phyloP scores from a whole-genome alignment of 2,329 filamentous ascomycete species.

The Aspergillus tamarii region DNA sequence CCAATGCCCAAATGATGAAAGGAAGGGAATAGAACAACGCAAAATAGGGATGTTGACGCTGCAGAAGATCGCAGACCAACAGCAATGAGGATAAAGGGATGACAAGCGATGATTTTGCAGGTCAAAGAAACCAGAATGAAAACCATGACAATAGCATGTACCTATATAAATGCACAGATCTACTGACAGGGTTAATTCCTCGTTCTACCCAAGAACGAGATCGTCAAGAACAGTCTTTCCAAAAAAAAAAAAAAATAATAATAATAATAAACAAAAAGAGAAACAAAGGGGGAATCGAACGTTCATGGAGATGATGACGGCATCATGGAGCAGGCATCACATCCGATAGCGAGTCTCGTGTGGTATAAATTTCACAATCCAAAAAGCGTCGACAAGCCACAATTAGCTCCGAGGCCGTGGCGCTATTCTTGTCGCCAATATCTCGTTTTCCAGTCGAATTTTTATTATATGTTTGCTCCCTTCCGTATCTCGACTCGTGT shows the following conservation, averaged over 20 bases:
- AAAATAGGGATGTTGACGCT: not conserved
- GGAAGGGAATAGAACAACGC: slow-evolving; percentile 5
- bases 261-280: slow-evolving; percentile 22
- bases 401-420: slow-evolving; percentile 24
- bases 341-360: slow-evolving; percentile 32
- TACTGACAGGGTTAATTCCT: slow-evolving; percentile 37
- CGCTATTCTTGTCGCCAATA: slow-evolving; percentile 23
- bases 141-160: slow-evolving; percentile 25
- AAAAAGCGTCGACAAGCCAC: slow-evolving; percentile 25
- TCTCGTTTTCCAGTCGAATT: slow-evolving; percentile 21
- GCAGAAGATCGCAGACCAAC: not conserved
- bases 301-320: slow-evolving; percentile 43
- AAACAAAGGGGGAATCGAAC: slow-evolving; percentile 47
- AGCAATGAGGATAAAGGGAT: not conserved
- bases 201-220: slow-evolving; percentile 27
- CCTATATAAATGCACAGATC: slow-evolving; percentile 26
- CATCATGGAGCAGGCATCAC: slow-evolving; percentile 36
- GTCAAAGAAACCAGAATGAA: slow-evolving; percentile 9
- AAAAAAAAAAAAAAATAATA: slow-evolving; percentile 12
- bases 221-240: slow-evolving; percentile 34
- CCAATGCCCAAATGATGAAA: slow-evolving; percentile 7
- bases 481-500: slow-evolving; percentile 28
- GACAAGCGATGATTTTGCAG: slow-evolving; percentile 1
- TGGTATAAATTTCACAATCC: slow-evolving; percentile 29
- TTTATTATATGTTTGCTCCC: slow-evolving; percentile 18